Percentiles rank a stretch among this genome's conserved stretches.
Conservation (phyloP, 2,329 filamentous ascomycete genomes). For the Penicillium sp. region DNA sequence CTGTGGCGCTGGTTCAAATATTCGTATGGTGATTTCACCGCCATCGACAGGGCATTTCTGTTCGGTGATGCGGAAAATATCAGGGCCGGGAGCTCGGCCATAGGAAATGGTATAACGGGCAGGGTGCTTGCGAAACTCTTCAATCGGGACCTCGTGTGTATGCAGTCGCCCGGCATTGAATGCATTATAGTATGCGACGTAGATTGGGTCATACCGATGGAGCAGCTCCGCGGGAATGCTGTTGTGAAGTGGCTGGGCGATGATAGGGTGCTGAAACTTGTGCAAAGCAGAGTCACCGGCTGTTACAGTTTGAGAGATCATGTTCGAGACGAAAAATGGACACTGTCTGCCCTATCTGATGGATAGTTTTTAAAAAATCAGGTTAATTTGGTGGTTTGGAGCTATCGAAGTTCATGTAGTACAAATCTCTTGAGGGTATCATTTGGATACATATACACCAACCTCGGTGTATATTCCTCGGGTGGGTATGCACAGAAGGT, state of each 20-base stretch:
- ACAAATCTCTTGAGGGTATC: background rate
- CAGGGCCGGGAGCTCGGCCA: constrained; percentile 38
- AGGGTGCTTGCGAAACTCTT: constrained; percentile 41
- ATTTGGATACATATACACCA: background rate
- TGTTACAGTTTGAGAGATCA: constrained; percentile 8
- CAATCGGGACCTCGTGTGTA: constrained; percentile 44
- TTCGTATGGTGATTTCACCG: constrained; percentile 41
- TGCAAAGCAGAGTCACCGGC: constrained; percentile 25
- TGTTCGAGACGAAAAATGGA: background rate
- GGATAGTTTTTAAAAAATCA: background rate
- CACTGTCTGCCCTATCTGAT: background rate
- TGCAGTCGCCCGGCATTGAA: constrained; percentile 43
- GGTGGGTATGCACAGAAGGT: background rate
- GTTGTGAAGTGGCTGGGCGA: constrained; percentile 41
- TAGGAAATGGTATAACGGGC: constrained; percentile 39
- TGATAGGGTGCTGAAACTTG: constrained; percentile 21
- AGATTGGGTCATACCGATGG: constrained; percentile 41
- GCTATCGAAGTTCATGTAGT: background rate
- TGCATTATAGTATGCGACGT: constrained; percentile 43
- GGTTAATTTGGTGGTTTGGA: background rate
- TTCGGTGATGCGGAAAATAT: constrained; percentile 41
- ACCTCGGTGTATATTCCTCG: background rate
- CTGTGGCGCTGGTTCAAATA: constrained; percentile 38
- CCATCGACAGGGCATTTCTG: constrained; percentile 41
- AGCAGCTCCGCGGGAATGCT: constrained; percentile 41